Base-by-base conservation (phyloP, 2,329 filamentous ascomycete genomes). In the Exophiala phaeomuriformis region DNA sequence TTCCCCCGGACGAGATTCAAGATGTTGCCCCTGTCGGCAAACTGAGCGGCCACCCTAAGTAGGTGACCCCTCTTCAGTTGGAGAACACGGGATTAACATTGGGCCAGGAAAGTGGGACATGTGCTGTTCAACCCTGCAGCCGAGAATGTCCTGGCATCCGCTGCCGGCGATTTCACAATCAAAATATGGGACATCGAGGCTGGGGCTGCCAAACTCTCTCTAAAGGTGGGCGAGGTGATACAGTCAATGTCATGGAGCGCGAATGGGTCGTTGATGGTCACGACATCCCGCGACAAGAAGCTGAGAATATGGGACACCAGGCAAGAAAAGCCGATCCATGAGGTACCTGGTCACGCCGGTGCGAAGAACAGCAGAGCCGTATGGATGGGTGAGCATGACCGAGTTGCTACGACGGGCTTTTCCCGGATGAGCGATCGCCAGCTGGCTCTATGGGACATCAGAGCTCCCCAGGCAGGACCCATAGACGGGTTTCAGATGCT, bases 391-490 rank as follows among this genome's bases (percentile, higher is more conserved):
- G 93, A 97, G 72, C 89, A 94, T 67, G 94, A 97, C 74, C 84
- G 91, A 61, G 85, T 98, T 66, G 93, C 88, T 49, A 97, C 93
- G 1, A 97, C 93, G 4, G 93, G 93, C 61, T 98, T 98, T 78
- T 96, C 90, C 47, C 87, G 85, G 69, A 97, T 97, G 93, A 97
- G 93, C 69, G 93, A 98, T 74, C 84, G 93, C 50, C 93, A 98
- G 71, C 79, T 98, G 63, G 93, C 88, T 49, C 78, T 98, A 36
- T 98, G 93, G 93, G 93, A 98, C 75, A 83, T 90, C 45, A 87
- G 90, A 63, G 85, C 82, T 60, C 81, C 83, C 12, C 73, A 70
- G 19, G 35, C 85, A 94, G 65, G 19, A 19, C 93, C 93, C 46
- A 85, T 97, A 64, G 90, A 88, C 47, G 90, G 90, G 10, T 96